Conservation (phyloP, 2,329 filamentous ascomycete species). For the Septoria linicola region DNA sequence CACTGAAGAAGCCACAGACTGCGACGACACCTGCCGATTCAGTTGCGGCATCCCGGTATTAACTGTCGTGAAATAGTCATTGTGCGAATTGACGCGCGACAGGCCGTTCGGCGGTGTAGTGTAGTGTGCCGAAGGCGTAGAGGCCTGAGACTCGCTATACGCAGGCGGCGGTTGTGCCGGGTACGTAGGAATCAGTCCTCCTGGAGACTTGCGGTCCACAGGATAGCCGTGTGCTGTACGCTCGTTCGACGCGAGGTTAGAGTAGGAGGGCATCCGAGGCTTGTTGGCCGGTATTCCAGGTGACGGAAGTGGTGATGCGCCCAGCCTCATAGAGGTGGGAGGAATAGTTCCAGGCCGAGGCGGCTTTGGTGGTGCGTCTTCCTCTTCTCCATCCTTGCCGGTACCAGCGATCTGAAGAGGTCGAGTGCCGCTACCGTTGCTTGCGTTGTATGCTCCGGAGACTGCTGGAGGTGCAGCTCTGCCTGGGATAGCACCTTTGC, state of each 20-base stretch:
- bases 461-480: slow-evolving; percentile 11
- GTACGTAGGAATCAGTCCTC: slow-evolving; percentile 17
- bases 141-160: slow-evolving; percentile 26
- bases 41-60: slow-evolving; percentile 21
- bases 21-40: slow-evolving; percentile 28
- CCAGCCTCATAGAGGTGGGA: slow-evolving; percentile 17
- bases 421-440: slow-evolving; percentile 8
- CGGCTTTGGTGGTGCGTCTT: slow-evolving; percentile 36
- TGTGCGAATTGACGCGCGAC: slow-evolving; percentile 22
- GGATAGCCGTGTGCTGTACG: slow-evolving; percentile 16
- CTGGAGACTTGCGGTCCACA: slow-evolving; percentile 27
- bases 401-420: slow-evolving; percentile 8
- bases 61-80: slow-evolving; percentile 32
- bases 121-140: slow-evolving; percentile 40
- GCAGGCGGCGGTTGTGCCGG: slow-evolving; percentile 19
- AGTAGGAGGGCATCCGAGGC: slow-evolving; percentile 28
- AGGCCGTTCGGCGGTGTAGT: slow-evolving; percentile 30
- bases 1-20: slow-evolving; percentile 36
- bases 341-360: slow-evolving; percentile 32
- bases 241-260: slow-evolving; percentile 10
- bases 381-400: slow-evolving; percentile 32
- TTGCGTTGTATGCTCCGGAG: slow-evolving; percentile 4
- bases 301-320: slow-evolving; percentile 14
- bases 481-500: slow-evolving; percentile 14
- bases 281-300: slow-evolving; percentile 29